phyloP scores from a whole-genome alignment of 768 basidiomycete genomes.

The Mrakia gelida region DNA sequence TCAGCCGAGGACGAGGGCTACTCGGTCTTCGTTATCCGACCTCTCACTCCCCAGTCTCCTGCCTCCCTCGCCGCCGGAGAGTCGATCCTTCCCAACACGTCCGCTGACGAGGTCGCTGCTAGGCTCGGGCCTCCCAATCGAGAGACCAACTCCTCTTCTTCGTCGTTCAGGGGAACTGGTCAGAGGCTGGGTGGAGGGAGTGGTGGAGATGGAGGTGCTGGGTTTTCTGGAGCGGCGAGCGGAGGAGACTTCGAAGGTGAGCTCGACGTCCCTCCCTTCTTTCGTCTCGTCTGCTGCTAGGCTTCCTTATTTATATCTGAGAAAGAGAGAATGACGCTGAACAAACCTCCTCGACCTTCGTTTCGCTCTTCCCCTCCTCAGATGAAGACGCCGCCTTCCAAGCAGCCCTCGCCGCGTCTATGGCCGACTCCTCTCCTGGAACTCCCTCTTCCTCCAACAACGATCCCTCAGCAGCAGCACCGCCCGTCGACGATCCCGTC shows the following conservation, averaged over 20 bases:
- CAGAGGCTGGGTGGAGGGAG: not conserved
- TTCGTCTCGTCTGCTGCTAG: not conserved
- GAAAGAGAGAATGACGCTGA: too few species aligned
- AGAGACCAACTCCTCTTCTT: not conserved
- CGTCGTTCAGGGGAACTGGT: not conserved
- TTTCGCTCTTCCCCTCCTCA: too few species aligned
- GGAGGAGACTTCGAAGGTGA: constrained; percentile 17
- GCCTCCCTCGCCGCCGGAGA: constrained; percentile 4
- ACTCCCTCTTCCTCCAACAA: not conserved
- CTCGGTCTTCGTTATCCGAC: constrained; percentile 30
- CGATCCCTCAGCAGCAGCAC: not conserved
- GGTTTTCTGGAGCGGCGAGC: not conserved
- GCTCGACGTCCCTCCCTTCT: not conserved
- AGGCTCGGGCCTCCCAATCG: not conserved
- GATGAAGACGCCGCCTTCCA: constrained; percentile 14
- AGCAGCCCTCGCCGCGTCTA: not conserved
- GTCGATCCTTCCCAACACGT: constrained; percentile 20
- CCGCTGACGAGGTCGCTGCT: constrained; percentile 19
- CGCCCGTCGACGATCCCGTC: constrained; percentile 14
- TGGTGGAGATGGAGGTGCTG: not conserved
- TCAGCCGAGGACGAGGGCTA: constrained; percentile 31
- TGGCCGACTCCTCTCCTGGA: not conserved
- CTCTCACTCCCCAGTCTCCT: constrained; percentile 1
- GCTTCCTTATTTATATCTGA: too few species aligned
- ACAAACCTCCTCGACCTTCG: too few species aligned